These are phyloP conservation scores for Colletotrichum sp. DNA, from an alignment of 2,329 filamentous ascomycete genomes.

Conservation along the genomic window DNA sequence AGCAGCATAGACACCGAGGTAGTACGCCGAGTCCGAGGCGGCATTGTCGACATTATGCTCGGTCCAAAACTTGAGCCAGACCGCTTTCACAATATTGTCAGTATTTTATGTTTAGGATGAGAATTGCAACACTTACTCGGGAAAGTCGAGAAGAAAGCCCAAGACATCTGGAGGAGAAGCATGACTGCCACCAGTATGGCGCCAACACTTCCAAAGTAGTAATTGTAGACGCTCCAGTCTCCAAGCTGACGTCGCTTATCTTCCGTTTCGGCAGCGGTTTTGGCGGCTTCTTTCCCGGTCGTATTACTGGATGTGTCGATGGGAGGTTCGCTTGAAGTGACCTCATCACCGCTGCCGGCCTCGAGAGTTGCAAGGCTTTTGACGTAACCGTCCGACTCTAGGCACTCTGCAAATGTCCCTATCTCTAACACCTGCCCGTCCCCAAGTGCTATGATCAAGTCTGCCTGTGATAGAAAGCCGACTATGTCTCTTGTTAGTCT, in stretches of 20 bases:
- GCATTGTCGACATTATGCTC: constrained; percentile 17
- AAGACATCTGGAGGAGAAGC: constrained; percentile 21
- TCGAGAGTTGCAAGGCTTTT: constrained; percentile 26
- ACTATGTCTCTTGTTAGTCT: background rate
- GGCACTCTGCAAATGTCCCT: constrained; percentile 37
- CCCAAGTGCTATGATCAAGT: constrained; percentile 37
- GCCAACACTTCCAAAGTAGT: constrained; percentile 26
- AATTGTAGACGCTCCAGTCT: constrained; percentile 31
- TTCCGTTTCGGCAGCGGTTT: background rate
- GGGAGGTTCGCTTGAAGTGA: background rate
- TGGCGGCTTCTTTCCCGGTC: background rate
- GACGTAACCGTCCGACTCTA: constrained; percentile 34
- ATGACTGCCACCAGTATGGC: constrained; percentile 15
- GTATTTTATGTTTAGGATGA: background rate
- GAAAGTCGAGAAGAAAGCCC: constrained; percentile 25
- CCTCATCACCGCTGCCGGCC: too few species aligned
- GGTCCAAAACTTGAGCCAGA: constrained; percentile 35
- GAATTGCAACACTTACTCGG: constrained; percentile 11
- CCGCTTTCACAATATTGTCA: background rate
- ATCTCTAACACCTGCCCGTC: constrained; percentile 37
- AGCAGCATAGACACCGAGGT: constrained; percentile 25
- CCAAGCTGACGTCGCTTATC: constrained; percentile 27
- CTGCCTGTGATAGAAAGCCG: constrained; percentile 34
- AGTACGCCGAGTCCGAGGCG: constrained; percentile 22
- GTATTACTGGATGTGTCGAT: background rate